Conservation (phyloP, 176 grass and related monocot genomes). For the Phragmites australis region DNA sequence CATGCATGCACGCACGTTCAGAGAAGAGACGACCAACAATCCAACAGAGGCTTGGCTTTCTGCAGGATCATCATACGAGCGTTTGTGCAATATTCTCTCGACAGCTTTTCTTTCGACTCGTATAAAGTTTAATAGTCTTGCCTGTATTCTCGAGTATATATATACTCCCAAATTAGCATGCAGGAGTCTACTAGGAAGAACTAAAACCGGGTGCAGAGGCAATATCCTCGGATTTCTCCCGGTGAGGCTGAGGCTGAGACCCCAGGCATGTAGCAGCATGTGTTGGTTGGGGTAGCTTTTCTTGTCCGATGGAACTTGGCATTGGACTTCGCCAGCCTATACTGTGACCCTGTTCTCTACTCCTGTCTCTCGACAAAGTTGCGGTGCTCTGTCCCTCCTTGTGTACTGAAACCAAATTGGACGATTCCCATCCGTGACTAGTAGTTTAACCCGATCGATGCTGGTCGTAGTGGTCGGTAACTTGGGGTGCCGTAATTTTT, state of each 20-base stretch:
- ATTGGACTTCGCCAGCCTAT: slow-evolving; percentile 18
- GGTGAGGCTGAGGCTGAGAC: neutral
- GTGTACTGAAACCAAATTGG: too few relatives aligned
- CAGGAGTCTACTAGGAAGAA: too few relatives aligned
- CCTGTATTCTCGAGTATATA: too few relatives aligned
- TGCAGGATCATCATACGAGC: too few relatives aligned
- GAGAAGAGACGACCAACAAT: too few relatives aligned
- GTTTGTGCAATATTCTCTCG: too few relatives aligned
- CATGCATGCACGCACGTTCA: too few relatives aligned
- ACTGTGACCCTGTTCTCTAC: neutral
- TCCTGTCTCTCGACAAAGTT: slow-evolving; percentile 37
- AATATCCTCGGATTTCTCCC: neutral
- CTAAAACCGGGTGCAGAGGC: too few relatives aligned
- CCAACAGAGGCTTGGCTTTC: too few relatives aligned
- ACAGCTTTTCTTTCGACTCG: too few relatives aligned
- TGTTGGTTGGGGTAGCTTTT: neutral
- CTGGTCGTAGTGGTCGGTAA: neutral
- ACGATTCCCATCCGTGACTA: neutral
- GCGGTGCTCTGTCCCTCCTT: neutral
- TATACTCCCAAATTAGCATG: too few relatives aligned
- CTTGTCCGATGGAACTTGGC: slow-evolving; percentile 17
- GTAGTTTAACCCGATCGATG: slow-evolving; percentile 24
- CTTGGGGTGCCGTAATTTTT: neutral
- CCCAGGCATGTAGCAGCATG: neutral
- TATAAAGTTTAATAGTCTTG: too few relatives aligned